A percentile compares a stretch with the other conserved stretches of the same genome.
Conservation (phyloP, 208 protist species). For the Wallacemonas rigidus region DNA sequence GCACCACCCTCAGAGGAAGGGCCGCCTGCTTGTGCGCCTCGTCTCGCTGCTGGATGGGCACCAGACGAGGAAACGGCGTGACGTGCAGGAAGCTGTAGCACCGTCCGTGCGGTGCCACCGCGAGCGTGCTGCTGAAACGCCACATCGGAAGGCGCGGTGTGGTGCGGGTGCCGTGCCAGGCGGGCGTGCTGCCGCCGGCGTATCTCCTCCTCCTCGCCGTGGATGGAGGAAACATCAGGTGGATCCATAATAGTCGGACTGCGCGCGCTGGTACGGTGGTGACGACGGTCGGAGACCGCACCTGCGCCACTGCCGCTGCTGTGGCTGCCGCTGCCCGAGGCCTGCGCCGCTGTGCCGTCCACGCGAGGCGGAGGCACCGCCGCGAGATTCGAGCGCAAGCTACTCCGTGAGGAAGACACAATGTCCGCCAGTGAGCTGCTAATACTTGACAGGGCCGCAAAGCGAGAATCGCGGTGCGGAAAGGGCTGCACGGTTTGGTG, state of each 20-base stretch:
- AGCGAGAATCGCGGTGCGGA: conserved; percentile 21
- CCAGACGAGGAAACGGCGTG: too few relatives aligned
- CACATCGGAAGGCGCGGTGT: neutral
- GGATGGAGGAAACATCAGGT: conserved; percentile 62
- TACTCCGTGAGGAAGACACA: conserved; percentile 58
- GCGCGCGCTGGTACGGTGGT: conserved; percentile 13
- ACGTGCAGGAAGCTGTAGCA: neutral
- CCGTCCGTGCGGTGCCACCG: neutral
- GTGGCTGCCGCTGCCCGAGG: neutral
- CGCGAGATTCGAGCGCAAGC: conserved; percentile 26
- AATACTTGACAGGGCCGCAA: conserved; percentile 35
- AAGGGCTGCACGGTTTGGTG: neutral
- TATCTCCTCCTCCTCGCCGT: conserved; percentile 34
- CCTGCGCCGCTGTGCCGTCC: neutral
- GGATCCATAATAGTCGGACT: conserved; percentile 40
- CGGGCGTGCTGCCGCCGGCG: conserved; percentile 13
- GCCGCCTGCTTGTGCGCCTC: too few relatives aligned
- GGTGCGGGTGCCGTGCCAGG: neutral
- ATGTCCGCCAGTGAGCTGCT: conserved; percentile 44
- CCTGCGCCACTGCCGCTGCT: neutral
- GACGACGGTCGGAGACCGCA: neutral
- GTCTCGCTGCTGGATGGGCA: too few relatives aligned
- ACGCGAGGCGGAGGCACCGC: conserved; percentile 3
- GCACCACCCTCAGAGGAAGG: too few relatives aligned
- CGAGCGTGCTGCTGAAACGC: neutral